Evolutionary conservation across 345 rosid genomes (phyloP).

Genomic region (Populus simonii): DNA sequence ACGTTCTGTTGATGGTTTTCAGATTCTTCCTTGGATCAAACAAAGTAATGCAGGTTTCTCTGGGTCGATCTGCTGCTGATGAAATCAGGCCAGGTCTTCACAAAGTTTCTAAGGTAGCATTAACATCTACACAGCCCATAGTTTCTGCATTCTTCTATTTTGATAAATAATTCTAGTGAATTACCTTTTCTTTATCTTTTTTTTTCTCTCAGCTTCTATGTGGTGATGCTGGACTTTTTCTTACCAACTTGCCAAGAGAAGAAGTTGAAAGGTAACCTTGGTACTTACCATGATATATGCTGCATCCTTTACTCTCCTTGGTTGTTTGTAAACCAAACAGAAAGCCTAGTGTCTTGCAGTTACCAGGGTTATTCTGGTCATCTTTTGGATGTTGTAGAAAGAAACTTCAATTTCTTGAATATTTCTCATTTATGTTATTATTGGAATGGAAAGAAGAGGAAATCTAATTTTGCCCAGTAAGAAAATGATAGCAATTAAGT

Average conservation of each 20-base stretch:
- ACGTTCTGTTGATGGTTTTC: background rate
- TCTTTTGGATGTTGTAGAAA: background rate
- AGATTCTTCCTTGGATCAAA: slow-evolving; percentile 96
- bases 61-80: slow-evolving; percentile 88
- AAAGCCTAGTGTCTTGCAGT: background rate
- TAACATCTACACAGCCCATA: background rate
- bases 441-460: background rate
- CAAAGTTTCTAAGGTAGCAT: slow-evolving; percentile 74
- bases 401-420: background rate
- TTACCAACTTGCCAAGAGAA: slow-evolving; percentile 75
- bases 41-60: slow-evolving; percentile 94
- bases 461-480: background rate
- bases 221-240: slow-evolving; percentile 78
- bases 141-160: background rate
- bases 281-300: background rate
- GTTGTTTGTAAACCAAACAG: background rate
- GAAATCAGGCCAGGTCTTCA: slow-evolving; percentile 69
- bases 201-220: slow-evolving; percentile 49
- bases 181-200: background rate
- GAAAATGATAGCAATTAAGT: background rate
- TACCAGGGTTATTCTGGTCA: background rate
- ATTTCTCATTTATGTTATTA: background rate
- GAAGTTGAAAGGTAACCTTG: slow-evolving; percentile 71
- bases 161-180: background rate
- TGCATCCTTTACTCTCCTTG: background rate